Evolutionary conservation across 768 basidiomycete species (phyloP), one percentile per base, ranked within the genome.

Genomic region (Leccinum obscurum): DNA sequence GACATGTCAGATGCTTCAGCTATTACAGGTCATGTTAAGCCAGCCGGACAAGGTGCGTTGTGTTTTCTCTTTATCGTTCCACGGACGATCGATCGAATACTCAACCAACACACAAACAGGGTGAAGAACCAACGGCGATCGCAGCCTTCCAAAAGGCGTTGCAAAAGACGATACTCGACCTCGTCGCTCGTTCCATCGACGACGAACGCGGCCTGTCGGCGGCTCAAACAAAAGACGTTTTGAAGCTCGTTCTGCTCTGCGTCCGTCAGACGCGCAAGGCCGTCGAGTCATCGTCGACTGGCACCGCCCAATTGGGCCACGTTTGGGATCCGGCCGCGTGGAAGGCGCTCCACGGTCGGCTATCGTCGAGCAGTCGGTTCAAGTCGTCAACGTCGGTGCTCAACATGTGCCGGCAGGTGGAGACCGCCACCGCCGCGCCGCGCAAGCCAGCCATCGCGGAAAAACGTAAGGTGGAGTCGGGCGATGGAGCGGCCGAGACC

Each of bases 181-280:
- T 82, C 51, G 72, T 85, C 32, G 74, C 77, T 1, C 72, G 74
- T 14, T 82, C 86, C 6, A 83, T 85, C 63, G 76, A 79, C 5
- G 79, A 83, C 28, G 75, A 78, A 26, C 63, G 69, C 44, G 66
- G 76, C 10, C 71, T 88, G 48, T 86, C 83, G 15, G 78, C 87
- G 2, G 71, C 83, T 1, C 90, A 93, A 62, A 68, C 89, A 67
- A 96, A 93, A 74, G 89, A 90, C n/a, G 70, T 93, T 20, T 72
- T 93, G 58, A 95, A 92, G 73, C 74, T 90, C 55, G 87, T 79
- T 0, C 75, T 92, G 28, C 68, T 80, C 20, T 83, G 84, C 53
- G 77, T 87, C n/a, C 85, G 92, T 56, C 85, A 86, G 60, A 84
- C 86, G 1, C 71, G 59, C 61, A 60, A 85, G 84, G 57, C 80